A percentile compares a stretch with the other conserved stretches of the same genome.
Conservation (phyloP, 2,329 filamentous ascomycete genomes). For the Sporothrix globosa region DNA sequence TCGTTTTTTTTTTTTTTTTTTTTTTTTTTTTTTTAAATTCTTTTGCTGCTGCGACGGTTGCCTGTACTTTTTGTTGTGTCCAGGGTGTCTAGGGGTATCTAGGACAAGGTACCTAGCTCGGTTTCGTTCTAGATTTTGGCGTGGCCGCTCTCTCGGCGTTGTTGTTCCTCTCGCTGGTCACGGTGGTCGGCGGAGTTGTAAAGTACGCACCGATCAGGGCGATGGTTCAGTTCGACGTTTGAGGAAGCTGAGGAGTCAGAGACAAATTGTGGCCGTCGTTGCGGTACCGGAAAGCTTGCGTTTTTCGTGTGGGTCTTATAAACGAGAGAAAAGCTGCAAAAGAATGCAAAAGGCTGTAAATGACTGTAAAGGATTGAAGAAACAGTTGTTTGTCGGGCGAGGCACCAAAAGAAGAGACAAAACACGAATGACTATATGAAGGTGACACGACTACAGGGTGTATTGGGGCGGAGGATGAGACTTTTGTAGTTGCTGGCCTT, state of each 20-base stretch:
- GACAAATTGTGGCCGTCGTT: too few relatives aligned
- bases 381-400: not conserved
- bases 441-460: not conserved
- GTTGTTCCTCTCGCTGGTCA: not conserved
- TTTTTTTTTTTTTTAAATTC: too few relatives aligned
- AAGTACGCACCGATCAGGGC: not conserved
- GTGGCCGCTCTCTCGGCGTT: not conserved
- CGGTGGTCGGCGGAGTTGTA: not conserved
- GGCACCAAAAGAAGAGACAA: not conserved
- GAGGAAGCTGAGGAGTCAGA: too few relatives aligned
- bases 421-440: not conserved
- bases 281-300: constrained; percentile 4
- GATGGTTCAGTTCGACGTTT: not conserved
- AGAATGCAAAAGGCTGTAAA: too few relatives aligned
- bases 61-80: too few relatives aligned
- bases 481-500: too few relatives aligned
- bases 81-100: too few relatives aligned
- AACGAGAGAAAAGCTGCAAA: not conserved
- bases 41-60: too few relatives aligned
- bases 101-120: too few relatives aligned
- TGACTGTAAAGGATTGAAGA: too few relatives aligned
- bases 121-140: not conserved
- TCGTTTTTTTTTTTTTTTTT: not conserved
- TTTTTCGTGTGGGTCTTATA: not conserved
- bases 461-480: too few relatives aligned